Conservation (phyloP, 257 asterid species). For the Gentiana straminea region DNA sequence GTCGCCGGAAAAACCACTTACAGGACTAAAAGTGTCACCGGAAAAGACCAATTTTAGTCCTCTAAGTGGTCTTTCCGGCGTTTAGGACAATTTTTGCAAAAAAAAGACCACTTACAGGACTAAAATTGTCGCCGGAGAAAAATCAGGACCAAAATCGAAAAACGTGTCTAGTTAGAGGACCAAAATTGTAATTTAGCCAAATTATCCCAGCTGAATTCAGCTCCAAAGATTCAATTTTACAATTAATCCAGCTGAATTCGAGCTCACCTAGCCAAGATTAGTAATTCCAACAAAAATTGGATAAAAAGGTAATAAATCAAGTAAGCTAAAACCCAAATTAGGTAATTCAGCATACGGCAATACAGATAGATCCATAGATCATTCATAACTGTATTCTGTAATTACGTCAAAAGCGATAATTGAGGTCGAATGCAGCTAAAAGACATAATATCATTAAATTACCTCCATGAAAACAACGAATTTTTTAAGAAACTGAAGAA, state of each 20-base stretch:
- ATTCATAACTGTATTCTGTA: conserved; percentile 1
- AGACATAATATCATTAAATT: conserved; percentile 8
- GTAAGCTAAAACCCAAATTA: conserved; percentile 7
- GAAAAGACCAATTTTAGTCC: no score
- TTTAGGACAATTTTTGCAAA: no score
- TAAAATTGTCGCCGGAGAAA: no score
- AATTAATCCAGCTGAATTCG: conserved; percentile 7
- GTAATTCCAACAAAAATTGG: conserved; percentile 5
- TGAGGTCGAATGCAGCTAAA: not conserved
- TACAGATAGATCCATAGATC: conserved; percentile 23
- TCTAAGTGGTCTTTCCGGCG: no score
- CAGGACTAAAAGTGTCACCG: no score
- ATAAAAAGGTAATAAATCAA: conserved; percentile 7
- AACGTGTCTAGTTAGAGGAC: no score
- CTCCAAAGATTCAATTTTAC: conserved; percentile 7
- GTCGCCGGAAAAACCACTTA: no score
- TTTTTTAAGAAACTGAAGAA: not conserved
- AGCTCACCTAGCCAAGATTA: not conserved
- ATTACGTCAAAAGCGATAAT: conserved; percentile 3
- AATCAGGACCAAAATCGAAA: no score
- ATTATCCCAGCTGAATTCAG: conserved; percentile 5
- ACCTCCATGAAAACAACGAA: conserved; percentile 3
- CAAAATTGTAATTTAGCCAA: no score
- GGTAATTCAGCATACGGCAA: conserved; percentile 16
- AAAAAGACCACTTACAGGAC: no score